Evolutionary conservation across 129 eudicot genomes (phyloP).

Genomic region (Artemisia annua): DNA sequence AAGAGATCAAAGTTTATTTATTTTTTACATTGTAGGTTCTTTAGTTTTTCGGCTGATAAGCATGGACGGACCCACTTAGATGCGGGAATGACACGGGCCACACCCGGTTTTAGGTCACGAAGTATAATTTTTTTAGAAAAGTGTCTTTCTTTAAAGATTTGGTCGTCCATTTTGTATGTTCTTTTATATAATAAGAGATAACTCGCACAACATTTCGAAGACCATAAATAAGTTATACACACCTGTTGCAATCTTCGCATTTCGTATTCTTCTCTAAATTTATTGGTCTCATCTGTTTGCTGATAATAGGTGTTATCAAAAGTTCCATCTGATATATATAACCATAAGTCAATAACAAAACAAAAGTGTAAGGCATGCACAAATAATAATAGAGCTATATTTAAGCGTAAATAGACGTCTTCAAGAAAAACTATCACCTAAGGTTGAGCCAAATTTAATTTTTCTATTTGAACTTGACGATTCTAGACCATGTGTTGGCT

Average conservation of each 20-base stretch:
- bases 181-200: too few relatives aligned
- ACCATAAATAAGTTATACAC: conserved; percentile 18
- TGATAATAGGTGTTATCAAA: conserved; percentile 77
- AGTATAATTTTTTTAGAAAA: too few relatives aligned
- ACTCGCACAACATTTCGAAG: background rate
- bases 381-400: background rate
- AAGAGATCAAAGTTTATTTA: too few relatives aligned
- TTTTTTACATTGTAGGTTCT: too few relatives aligned
- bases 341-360: background rate
- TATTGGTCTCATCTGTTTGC: conserved; percentile 75
- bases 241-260: conserved; percentile 92
- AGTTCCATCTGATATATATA: conserved; percentile 51
- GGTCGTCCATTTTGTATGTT: too few relatives aligned
- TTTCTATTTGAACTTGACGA: conserved; percentile 1
- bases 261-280: conserved; percentile 82
- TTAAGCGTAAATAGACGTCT: background rate
- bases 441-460: background rate
- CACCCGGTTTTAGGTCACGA: too few relatives aligned
- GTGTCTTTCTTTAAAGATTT: too few relatives aligned
- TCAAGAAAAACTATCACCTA: background rate
- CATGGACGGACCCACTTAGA: too few relatives aligned
- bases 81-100: too few relatives aligned
- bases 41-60: too few relatives aligned
- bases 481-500: background rate
- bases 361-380: background rate